Base-by-base conservation (phyloP, 2,329 filamentous ascomycete genomes). In the Ustulina deusta region DNA sequence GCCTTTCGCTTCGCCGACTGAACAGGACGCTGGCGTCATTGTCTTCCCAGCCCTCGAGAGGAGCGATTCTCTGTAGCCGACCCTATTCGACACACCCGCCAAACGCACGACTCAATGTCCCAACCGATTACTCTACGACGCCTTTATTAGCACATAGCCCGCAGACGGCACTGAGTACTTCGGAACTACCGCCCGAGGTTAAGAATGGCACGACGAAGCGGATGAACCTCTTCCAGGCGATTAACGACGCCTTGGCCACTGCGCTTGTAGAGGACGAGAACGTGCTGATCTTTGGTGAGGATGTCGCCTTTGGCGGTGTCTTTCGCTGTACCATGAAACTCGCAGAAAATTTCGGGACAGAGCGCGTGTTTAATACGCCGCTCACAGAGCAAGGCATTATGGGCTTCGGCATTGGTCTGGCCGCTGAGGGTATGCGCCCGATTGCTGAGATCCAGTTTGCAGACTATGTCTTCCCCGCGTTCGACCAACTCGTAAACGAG, bases 401-500 rank as follows among this genome's bases (percentile, higher is more conserved):
- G 66, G 96, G 96, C 0, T 98, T 98, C 77, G 96, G 91, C 11
- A 94, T 98, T 72, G 96, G 96, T 1, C 89, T 91, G 40, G 94
- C 95, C 0, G 93, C 93, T 6, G 92, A 97, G 82, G 95, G 95
- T 27, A 94, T 97, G 92, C 91, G 91, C 65, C 93, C 96, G 0
- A 88, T 98, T 27, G 95, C 95, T 0, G 96, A 99, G 83, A 94
- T 97, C 63, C 94, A 97, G 78, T 97, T 97, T 77, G 94, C 94
- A 66, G 94, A 97, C 78, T 97, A 97, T 78, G 90, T 97, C 62
- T 97, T 90, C 78, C 94, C 94, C 2, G 94, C 94, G 0, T 97
- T 97, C 75, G 94, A 97, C 76, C 94, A 97, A 82, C 87, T 97
- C 36, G 93, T 97, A 76, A 97, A 97, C 75, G 94, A 97, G 81